phyloP scores from a whole-genome alignment of 345 rosid genomes.

The Balakata baccata region DNA sequence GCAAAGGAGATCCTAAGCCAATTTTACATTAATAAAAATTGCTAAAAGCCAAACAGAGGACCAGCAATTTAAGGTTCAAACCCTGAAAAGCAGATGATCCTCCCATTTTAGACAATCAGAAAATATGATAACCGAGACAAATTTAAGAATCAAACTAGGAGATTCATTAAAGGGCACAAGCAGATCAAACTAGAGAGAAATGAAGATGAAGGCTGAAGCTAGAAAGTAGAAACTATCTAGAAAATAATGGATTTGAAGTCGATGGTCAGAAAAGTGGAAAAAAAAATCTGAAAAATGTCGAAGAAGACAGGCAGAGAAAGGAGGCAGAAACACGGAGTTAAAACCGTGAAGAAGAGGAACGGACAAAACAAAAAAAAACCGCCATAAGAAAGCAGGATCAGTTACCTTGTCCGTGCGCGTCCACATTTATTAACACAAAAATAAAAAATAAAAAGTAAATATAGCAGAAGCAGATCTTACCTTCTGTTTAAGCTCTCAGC shows the following conservation, averaged over 20 bases:
- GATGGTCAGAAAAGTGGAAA: not conserved
- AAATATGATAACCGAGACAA: not conserved
- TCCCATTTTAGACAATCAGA: too few species aligned
- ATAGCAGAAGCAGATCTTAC: conserved; percentile 45
- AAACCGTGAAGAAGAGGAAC: conserved; percentile 1
- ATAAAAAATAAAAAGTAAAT: not conserved
- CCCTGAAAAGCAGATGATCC: too few species aligned
- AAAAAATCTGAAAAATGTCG: not conserved
- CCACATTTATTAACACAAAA: not conserved
- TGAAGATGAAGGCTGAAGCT: not conserved
- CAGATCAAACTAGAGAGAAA: not conserved
- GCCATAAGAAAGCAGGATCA: conserved; percentile 14
- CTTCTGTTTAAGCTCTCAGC: conserved; percentile 73
- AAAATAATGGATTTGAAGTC: not conserved
- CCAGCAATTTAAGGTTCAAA: too few species aligned
- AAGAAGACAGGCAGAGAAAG: not conserved
- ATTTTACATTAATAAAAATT: not conserved
- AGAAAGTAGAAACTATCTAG: not conserved
- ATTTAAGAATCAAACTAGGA: not conserved
- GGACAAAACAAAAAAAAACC: conserved; percentile 2
- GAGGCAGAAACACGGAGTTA: too few species aligned
- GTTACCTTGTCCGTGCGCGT: not conserved
- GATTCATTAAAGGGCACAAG: not conserved
- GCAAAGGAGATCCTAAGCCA: not conserved
- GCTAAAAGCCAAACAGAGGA: not conserved